phyloP scores from a whole-genome alignment of 2,329 filamentous ascomycete species.

The Alternaria sp. region DNA sequence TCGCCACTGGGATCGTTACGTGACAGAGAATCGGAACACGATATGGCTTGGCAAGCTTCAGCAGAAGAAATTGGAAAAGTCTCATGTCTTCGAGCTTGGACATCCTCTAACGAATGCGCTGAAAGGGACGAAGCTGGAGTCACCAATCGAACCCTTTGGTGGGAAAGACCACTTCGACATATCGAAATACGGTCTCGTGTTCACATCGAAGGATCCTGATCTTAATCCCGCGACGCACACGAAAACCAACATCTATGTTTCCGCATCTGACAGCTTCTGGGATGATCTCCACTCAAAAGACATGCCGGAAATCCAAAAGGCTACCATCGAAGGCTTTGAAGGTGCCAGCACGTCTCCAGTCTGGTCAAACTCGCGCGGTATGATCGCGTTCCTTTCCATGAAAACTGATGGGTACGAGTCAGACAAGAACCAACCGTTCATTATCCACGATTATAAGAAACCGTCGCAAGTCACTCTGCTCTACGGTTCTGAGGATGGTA shows the following conservation, averaged over 20 bases:
- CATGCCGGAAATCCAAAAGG: slow-evolving; percentile 55
- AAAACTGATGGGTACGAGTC: slow-evolving; percentile 78
- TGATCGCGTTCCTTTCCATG: slow-evolving; percentile 83
- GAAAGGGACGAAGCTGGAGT: slow-evolving; percentile 65
- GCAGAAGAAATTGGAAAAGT: slow-evolving; percentile 24
- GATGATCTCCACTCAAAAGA: slow-evolving; percentile 22
- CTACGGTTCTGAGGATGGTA: slow-evolving; percentile 68
- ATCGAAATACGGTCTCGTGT: slow-evolving; percentile 69
- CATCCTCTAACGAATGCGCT: slow-evolving; percentile 69
- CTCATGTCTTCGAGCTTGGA: not conserved
- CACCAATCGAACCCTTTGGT: slow-evolving; percentile 79
- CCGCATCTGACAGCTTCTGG: slow-evolving; percentile 67
- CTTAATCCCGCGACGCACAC: slow-evolving; percentile 77
- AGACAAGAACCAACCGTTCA: slow-evolving; percentile 74
- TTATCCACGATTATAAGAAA: slow-evolving; percentile 68
- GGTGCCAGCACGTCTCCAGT: slow-evolving; percentile 73
- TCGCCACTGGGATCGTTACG: slow-evolving; percentile 84
- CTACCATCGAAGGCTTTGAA: slow-evolving; percentile 65
- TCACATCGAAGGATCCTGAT: slow-evolving; percentile 77
- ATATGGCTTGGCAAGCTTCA: slow-evolving; percentile 74
- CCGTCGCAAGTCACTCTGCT: slow-evolving; percentile 66
- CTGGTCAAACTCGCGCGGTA: slow-evolving; percentile 77
- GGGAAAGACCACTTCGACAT: slow-evolving; percentile 83
- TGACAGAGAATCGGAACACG: slow-evolving; percentile 71
- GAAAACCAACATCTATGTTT: slow-evolving; percentile 80